Percentiles rank a stretch among this genome's conserved stretches.
phyloP scores from a whole-genome alignment of 139 green algal genomes.

The Nannochloris sp. region DNA sequence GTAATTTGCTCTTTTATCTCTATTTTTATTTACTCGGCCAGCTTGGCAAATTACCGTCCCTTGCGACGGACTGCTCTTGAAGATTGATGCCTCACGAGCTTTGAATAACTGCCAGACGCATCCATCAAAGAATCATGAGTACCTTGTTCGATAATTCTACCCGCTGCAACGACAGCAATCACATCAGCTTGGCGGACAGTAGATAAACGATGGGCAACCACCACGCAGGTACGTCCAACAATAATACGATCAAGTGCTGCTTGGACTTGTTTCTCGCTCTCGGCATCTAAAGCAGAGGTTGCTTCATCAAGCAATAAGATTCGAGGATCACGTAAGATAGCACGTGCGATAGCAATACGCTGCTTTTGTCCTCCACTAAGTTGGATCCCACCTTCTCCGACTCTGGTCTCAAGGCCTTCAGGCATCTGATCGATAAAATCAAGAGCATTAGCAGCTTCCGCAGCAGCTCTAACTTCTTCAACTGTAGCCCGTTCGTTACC shows the following conservation, averaged over 20 bases:
- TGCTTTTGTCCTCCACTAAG: slow-evolving; percentile 73
- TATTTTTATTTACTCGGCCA: too few relatives aligned
- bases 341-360: slow-evolving; percentile 68
- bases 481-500: slow-evolving; percentile 31
- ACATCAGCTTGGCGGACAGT: slow-evolving; percentile 74
- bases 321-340: slow-evolving; percentile 40
- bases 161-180: slow-evolving; percentile 69
- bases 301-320: slow-evolving; percentile 59
- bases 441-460: slow-evolving; percentile 48
- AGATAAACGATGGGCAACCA: slow-evolving; percentile 79
- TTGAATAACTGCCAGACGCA: slow-evolving; percentile 19
- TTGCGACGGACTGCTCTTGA: neutral
- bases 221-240: slow-evolving; percentile 65
- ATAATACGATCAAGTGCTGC: slow-evolving; percentile 47
- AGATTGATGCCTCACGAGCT: slow-evolving; percentile 22
- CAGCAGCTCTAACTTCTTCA: slow-evolving; percentile 46
- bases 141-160: slow-evolving; percentile 55
- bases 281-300: slow-evolving; percentile 45
- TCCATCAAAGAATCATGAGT: slow-evolving; percentile 35
- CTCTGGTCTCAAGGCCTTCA: slow-evolving; percentile 47
- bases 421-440: slow-evolving; percentile 55
- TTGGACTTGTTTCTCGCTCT: slow-evolving; percentile 42
- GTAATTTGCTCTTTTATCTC: too few relatives aligned
- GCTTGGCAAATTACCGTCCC: too few relatives aligned
- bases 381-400: slow-evolving; percentile 40